Base-by-base conservation (phyloP, 139 green algal species). In the Yamagishiella unicocca region DNA sequence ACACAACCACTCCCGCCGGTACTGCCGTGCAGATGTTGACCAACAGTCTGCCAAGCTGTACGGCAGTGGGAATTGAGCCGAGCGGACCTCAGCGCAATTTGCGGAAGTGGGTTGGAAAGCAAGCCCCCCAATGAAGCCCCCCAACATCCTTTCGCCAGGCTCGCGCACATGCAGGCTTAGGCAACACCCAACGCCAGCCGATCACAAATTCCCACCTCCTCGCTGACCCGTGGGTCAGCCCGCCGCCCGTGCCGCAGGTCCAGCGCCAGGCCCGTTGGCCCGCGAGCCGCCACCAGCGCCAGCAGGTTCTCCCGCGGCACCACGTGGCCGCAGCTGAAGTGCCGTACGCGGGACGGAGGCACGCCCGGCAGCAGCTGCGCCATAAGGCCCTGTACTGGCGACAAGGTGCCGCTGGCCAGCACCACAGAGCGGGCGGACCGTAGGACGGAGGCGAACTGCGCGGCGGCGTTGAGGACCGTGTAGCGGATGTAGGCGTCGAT, bases 281-380 rank as follows among this genome's bases (percentile, higher is more conserved):
- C 95, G 27, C 85, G 84, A 5, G 79, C 90, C 1, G 97, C 53
- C 9, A 94, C 91, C 40, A 99, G 62, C 0, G 91, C 84, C 50
- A 97, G 87, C 72, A 99, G 89, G 61, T 90, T 90, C 14, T 94
- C 87, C 12, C 22, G 31, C 0, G 91, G 88, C 2, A 99, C 93
- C 29, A 99, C 95, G 82, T 99, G 97, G 17, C 96, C 97, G 85
- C 97, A 99, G 55, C 85, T 89, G 81, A 97, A 98, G 74, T 93
- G 88, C 17, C 87, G 82, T 24, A 98, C 53, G 1, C 77, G 77
- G 21, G 68, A 50, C 0, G 55, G 45, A 0, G 89, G 70, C 43
- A 93, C 38, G 9, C 68, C 72, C 0, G 94, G 95, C 58, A 97
- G 96, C 27, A 98, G 93, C 85, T 93, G 92, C 27, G 92, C 89